A percentile compares a stretch with the other conserved stretches of the same genome.
Evolutionary conservation across 805 yeast genomes (phyloP).

Genomic region (Nakazawaea sp.): DNA sequence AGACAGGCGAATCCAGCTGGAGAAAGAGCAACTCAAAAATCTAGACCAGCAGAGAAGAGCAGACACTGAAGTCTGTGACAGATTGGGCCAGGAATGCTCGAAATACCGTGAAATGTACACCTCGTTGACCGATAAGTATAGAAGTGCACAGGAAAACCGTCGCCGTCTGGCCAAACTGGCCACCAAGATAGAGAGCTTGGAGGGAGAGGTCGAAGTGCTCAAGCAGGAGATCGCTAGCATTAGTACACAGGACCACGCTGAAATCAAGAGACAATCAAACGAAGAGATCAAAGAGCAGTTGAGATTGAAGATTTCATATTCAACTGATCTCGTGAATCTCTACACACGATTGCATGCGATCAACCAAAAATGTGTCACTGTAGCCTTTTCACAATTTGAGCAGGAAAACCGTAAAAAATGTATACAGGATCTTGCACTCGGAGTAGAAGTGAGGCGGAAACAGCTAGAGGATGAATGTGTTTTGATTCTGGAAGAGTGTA

Average conservation of each 20-base stretch:
- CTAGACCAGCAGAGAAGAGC: constrained; percentile 3
- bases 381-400: constrained; percentile 28
- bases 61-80: not conserved
- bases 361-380: constrained; percentile 19
- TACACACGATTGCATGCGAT: constrained; percentile 20
- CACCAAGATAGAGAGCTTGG: constrained; percentile 20
- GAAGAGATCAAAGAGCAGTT: constrained; percentile 24
- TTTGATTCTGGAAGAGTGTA: constrained; percentile 11
- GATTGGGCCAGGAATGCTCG: not conserved
- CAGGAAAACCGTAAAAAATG: constrained; percentile 29
- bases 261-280: constrained; percentile 2
- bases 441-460: constrained; percentile 21
- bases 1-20: not conserved
- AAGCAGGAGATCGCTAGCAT: constrained; percentile 34
- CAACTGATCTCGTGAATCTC: constrained; percentile 15
- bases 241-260: constrained; percentile 21
- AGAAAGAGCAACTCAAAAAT: constrained; percentile 6
- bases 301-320: constrained; percentile 18
- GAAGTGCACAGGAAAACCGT: constrained; percentile 14
- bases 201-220: constrained; percentile 24
- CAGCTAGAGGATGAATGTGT: constrained; percentile 16
- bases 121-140: constrained; percentile 7
- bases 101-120: not conserved
- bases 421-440: constrained; percentile 21
- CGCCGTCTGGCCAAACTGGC: constrained; percentile 17